phyloP scores from a whole-genome alignment of 1,284 basidiomycete genomes.

The Thecaphora frezii region DNA sequence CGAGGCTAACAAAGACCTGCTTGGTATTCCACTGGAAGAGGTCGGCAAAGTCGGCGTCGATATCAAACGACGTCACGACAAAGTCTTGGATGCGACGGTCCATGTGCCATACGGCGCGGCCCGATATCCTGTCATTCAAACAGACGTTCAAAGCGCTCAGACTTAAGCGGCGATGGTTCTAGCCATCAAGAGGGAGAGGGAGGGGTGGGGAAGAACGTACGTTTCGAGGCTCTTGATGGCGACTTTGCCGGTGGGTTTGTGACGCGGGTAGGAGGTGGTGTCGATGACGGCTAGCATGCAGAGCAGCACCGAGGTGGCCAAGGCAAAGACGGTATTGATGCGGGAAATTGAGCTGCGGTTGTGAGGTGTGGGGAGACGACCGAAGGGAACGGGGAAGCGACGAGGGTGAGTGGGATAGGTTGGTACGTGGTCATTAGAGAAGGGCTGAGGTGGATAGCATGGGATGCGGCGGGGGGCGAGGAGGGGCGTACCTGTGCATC shows the following conservation, averaged over 20 bases:
- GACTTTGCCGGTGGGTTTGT: slow-evolving; percentile 64
- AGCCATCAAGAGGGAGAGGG: neutral
- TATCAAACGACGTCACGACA: slow-evolving; percentile 33
- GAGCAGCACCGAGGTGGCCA: slow-evolving; percentile 66
- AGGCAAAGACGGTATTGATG: slow-evolving; percentile 72
- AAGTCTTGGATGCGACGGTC: slow-evolving; percentile 49
- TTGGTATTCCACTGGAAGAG: slow-evolving; percentile 94
- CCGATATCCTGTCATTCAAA: slow-evolving; percentile 15
- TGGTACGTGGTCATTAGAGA: no score
- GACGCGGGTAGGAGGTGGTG: slow-evolving; percentile 26
- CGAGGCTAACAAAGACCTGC: slow-evolving; percentile 71
- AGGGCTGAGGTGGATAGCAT: no score
- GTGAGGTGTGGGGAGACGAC: no score
- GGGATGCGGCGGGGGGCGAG: no score
- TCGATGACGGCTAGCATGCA: slow-evolving; percentile 62
- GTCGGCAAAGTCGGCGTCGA: slow-evolving; percentile 69
- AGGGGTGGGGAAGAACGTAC: slow-evolving; percentile 50
- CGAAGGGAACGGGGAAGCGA: no score
- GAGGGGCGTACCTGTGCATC: no score
- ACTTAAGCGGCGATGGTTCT: neutral
- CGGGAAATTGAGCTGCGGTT: slow-evolving; percentile 66
- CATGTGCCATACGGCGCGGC: slow-evolving; percentile 36
- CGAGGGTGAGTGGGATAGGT: no score
- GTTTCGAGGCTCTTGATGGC: slow-evolving; percentile 70
- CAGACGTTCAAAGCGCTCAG: no score